A percentile compares a stretch with the other conserved stretches of the same genome.
These are phyloP conservation scores for Arabis hirsuta DNA, from an alignment of 345 rosid genomes.

Conservation along the genomic window DNA sequence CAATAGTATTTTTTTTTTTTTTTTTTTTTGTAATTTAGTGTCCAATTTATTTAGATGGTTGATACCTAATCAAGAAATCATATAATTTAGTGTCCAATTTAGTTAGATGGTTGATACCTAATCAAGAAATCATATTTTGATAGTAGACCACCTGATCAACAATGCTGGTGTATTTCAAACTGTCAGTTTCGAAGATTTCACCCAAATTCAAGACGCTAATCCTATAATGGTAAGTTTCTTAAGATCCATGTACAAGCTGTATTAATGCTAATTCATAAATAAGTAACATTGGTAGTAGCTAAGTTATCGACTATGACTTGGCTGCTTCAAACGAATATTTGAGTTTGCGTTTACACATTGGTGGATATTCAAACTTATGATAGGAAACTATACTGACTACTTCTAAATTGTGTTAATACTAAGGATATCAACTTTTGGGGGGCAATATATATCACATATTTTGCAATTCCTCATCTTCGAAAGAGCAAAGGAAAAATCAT, in stretches of 20 bases:
- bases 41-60: neutral
- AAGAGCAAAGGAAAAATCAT: slow-evolving; percentile 56
- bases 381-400: neutral
- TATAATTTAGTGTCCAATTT: neutral
- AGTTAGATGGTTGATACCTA: neutral
- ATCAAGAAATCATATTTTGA: neutral
- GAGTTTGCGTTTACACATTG: too few relatives aligned
- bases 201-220: slow-evolving; percentile 10
- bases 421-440: slow-evolving; percentile 65
- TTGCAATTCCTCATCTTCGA: slow-evolving; percentile 55
- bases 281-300: neutral
- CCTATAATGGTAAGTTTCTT: slow-evolving; percentile 1
- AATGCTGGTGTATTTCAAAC: slow-evolving; percentile 37
- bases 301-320: neutral
- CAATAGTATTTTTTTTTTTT: neutral
- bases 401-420: slow-evolving; percentile 1
- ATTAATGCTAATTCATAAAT: neutral
- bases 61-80: neutral
- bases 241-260: neutral
- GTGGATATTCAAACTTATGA: too few relatives aligned
- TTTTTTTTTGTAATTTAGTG: neutral
- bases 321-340: too few relatives aligned
- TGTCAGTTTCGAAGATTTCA: slow-evolving; percentile 29
- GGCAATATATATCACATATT: slow-evolving; percentile 45
- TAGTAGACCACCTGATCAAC: slow-evolving; percentile 45